Percentiles rank a stretch among this genome's conserved stretches.
Conservation (phyloP, 2,329 filamentous ascomycete species). For the Beauveria rudraprayagi region DNA sequence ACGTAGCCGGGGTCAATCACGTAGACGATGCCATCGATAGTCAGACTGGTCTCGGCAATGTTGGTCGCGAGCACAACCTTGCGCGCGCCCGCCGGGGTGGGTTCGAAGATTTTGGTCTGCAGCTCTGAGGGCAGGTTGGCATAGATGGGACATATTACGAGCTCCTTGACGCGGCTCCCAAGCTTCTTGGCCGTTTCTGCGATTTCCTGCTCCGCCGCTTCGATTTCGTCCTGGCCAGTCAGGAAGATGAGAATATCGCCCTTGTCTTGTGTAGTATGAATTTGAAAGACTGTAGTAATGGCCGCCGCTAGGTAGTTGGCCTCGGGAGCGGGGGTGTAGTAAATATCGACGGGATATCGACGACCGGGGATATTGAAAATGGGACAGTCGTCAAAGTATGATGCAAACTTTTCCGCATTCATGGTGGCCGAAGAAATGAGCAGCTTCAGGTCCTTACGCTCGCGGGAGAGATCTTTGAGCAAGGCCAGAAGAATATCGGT, state of each 20-base stretch:
- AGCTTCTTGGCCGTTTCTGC: conserved; percentile 81
- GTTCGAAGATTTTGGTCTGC: conserved; percentile 90
- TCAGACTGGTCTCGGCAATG: conserved; percentile 92
- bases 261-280: conserved; percentile 75
- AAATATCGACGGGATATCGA: conserved; percentile 81
- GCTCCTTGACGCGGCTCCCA: conserved; percentile 72
- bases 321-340: conserved; percentile 84
- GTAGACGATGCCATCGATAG: conserved; percentile 92
- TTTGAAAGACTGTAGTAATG: conserved; percentile 90
- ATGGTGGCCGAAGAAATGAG: conserved; percentile 92
- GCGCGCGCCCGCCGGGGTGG: conserved; percentile 72
- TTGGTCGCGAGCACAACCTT: conserved; percentile 95
- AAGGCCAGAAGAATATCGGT: conserved; percentile 86
- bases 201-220: conserved; percentile 75
- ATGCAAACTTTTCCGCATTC: conserved; percentile 84
- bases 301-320: conserved; percentile 89
- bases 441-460: conserved; percentile 77
- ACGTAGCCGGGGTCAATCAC: conserved; percentile 94
- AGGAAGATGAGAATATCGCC: conserved; percentile 94
- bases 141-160: conserved; percentile 90
- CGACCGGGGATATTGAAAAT: conserved; percentile 93
- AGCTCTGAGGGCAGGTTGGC: conserved; percentile 85
- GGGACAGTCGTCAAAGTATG: conserved; percentile 85
- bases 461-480: conserved; percentile 78
- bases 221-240: conserved; percentile 94